Conservation (phyloP, 1,284 basidiomycete species). For the Microbotryum intermedium region DNA sequence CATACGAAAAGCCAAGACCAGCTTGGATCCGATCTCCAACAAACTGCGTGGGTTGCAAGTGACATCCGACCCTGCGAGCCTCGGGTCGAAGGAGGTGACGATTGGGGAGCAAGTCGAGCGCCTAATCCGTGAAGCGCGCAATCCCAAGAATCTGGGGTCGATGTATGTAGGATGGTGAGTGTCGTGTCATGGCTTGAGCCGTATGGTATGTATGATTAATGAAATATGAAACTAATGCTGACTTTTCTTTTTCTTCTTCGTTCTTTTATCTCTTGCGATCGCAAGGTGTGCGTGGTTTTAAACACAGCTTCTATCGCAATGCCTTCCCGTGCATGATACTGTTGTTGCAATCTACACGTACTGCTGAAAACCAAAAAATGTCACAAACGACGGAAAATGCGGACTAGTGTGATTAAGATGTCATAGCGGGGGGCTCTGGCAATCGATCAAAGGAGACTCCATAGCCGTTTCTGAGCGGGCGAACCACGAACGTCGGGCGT, state of each 20-base stretch:
- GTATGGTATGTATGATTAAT: not conserved
- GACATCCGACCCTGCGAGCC: constrained; percentile 47
- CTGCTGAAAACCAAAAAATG: too few relatives aligned
- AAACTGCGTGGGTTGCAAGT: constrained; percentile 69
- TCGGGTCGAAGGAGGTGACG: constrained; percentile 56
- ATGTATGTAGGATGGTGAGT: constrained; percentile 38
- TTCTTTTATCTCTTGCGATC: too few relatives aligned
- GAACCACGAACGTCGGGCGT: not conserved
- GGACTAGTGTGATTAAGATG: too few relatives aligned
- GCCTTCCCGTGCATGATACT: too few relatives aligned
- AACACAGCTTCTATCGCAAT: not conserved
- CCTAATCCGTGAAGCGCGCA: constrained; percentile 77
- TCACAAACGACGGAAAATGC: too few relatives aligned
- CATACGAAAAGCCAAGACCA: constrained; percentile 44
- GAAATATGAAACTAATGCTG: not conserved
- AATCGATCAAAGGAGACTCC: constrained; percentile 8
- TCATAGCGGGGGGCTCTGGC: too few relatives aligned
- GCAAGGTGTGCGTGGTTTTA: constrained; percentile 2
- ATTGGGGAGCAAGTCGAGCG: constrained; percentile 80
- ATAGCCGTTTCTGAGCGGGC: constrained; percentile 7
- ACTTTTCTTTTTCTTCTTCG: not conserved
- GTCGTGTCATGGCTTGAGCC: not conserved
- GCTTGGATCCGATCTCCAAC: constrained; percentile 67
- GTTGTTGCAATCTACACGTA: too few relatives aligned
- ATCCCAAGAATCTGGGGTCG: constrained; percentile 59